These are phyloP conservation scores for Phytophthora pluvialis DNA, from an alignment of 352 stramenopile species.

Conservation along the genomic window DNA sequence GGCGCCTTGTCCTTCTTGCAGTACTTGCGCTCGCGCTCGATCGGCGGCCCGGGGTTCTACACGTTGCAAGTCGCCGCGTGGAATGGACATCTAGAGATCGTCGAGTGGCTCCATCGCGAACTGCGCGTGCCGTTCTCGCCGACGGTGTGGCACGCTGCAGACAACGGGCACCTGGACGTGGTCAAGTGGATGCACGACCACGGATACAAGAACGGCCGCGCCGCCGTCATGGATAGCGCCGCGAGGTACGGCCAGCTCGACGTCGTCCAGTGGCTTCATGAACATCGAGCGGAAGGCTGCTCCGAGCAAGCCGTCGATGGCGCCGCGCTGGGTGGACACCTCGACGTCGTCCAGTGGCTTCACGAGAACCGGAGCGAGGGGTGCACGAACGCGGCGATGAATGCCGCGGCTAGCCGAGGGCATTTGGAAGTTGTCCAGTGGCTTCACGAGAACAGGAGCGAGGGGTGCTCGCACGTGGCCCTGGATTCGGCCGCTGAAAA, in stretches of 20 bases:
- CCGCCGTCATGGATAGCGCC: conserved; percentile 50
- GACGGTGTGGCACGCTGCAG: conserved; percentile 36
- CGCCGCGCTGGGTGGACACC: conserved; percentile 37
- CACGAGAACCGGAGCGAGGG: conserved; percentile 45
- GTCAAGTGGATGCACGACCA: conserved; percentile 45
- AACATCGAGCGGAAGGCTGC: conserved; percentile 32
- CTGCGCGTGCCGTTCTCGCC: conserved; percentile 28
- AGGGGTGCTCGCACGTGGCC: conserved; percentile 52
- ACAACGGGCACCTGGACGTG: conserved; percentile 35
- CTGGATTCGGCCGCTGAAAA: conserved; percentile 54
- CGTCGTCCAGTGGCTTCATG: conserved; percentile 46
- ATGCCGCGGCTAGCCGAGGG: conserved; percentile 45
- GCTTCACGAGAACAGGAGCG: conserved; percentile 44
- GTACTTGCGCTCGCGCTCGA: conserved; percentile 49
- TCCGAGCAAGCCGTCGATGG: conserved; percentile 36
- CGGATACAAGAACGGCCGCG: conserved; percentile 36
- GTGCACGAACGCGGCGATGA: conserved; percentile 54
- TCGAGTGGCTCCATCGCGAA: conserved; percentile 43
- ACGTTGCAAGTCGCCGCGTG: conserved; percentile 67
- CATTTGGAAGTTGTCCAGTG: conserved; percentile 59
- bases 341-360: conserved; percentile 45
- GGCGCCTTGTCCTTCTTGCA: conserved; percentile 52
- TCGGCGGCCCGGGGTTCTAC: conserved; percentile 49
- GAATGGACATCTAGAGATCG: conserved; percentile 40
- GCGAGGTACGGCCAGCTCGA: conserved; percentile 54